Percentiles rank a stretch among this genome's conserved stretches.
Conservation (phyloP, 495 filamentous ascomycete species). For the Penicillium paradoxum region DNA sequence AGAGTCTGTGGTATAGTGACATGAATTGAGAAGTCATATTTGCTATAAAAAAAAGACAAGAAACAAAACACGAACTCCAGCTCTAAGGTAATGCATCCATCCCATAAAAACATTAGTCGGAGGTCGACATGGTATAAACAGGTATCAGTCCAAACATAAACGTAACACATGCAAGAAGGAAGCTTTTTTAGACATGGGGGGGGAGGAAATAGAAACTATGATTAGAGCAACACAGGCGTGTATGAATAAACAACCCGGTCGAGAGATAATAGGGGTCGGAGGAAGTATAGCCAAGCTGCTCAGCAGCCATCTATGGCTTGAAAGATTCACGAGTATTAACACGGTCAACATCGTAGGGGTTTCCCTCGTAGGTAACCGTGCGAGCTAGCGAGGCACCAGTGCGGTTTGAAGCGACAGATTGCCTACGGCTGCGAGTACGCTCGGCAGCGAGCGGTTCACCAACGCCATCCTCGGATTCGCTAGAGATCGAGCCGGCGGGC, state of each 20-base stretch:
- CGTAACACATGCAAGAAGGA: background rate
- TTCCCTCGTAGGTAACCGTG: constrained; percentile 36
- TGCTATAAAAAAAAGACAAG: too few relatives aligned
- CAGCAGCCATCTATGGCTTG: constrained; percentile 16
- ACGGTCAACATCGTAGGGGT: constrained; percentile 43
- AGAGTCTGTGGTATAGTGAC: background rate
- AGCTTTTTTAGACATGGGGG: background rate
- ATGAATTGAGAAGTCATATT: background rate
- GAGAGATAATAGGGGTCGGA: background rate
- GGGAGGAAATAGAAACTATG: constrained; percentile 6
- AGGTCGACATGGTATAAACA: background rate
- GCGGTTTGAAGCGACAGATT: constrained; percentile 28
- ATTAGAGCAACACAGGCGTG: constrained; percentile 3
- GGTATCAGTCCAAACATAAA: constrained; percentile 5
- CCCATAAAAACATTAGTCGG: constrained; percentile 5
- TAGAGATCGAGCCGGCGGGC: constrained; percentile 20
- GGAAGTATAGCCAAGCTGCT: background rate
- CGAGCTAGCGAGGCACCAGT: constrained; percentile 25
- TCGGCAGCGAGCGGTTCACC: constrained; percentile 18
- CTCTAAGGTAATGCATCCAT: background rate
- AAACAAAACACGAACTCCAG: constrained; percentile 2
- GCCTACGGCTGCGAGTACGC: constrained; percentile 31
- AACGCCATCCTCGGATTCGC: constrained; percentile 22
- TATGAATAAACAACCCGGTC: background rate
- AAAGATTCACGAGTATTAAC: constrained; percentile 44